Percentiles rank a stretch among this genome's conserved stretches.
These are phyloP conservation scores for Phoma sp. DNA, from an alignment of 2,329 filamentous ascomycete genomes.

Conservation along the genomic window DNA sequence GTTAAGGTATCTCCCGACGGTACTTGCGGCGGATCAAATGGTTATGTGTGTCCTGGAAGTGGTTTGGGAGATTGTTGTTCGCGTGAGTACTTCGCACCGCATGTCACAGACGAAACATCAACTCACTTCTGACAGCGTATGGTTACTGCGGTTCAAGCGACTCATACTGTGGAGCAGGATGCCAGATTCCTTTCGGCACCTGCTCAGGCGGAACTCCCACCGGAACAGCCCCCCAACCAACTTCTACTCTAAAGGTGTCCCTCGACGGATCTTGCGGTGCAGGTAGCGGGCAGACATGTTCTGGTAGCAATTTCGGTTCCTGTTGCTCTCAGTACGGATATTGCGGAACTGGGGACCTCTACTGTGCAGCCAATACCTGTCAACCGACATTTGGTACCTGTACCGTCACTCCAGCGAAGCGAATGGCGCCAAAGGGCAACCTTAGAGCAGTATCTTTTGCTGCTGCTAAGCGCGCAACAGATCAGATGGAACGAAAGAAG, in stretches of 20 bases:
- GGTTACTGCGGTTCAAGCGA: constrained; percentile 19
- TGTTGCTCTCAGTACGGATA: constrained; percentile 15
- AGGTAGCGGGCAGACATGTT: constrained; percentile 12
- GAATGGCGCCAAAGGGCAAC: constrained; percentile 20
- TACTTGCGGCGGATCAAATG: constrained; percentile 18
- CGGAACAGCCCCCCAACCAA: constrained; percentile 19
- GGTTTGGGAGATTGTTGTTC: constrained; percentile 28
- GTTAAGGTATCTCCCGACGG: constrained; percentile 18
- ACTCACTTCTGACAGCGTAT: constrained; percentile 10
- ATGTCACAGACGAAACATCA: not conserved
- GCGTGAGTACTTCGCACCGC: not conserved
- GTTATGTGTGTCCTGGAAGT: constrained; percentile 23
- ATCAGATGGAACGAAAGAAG: not conserved
- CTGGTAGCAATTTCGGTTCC: constrained; percentile 5
- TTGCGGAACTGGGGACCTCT: not conserved
- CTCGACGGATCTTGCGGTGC: constrained; percentile 17
- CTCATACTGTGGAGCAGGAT: constrained; percentile 13
- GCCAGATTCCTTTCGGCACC: constrained; percentile 18
- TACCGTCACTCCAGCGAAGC: constrained; percentile 40
- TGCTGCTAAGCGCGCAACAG: constrained; percentile 5
- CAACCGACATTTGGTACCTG: constrained; percentile 45
- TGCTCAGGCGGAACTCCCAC: constrained; percentile 13
- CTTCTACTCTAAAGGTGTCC: constrained; percentile 13
- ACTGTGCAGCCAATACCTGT: constrained; percentile 6
- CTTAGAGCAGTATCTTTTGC: constrained; percentile 16